Evolutionary conservation across 106 monocot genomes (phyloP), one percentile per base, ranked within the genome.

Genomic region (Acorus calamus): DNA sequence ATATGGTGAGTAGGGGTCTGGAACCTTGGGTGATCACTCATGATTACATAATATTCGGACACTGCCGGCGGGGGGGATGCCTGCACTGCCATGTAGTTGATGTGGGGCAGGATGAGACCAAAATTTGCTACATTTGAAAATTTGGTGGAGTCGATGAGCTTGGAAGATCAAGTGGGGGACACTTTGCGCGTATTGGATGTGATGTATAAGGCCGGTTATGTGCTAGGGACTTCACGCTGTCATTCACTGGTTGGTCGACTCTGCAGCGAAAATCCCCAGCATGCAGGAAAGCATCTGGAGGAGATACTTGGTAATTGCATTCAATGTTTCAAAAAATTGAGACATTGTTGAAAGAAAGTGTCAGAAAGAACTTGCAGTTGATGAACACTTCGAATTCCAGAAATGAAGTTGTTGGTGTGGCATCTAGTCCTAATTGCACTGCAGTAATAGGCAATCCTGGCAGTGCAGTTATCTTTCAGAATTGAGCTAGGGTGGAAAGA

Each of bases 241-340:
- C 47, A 61, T 60, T 46, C 70, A 14, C 77, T 88, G n/a, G 63
- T 81, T 46, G 62, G 67, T 12, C 63, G 67, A 54, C 78, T 88
- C 3, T 83, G 68, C 42, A 45, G 47, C 7, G 61, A 45, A 4
- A 56, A 69, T 62, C 47, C 13, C 3, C 14, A 13, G 4, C 63
- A 55, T 13, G 47, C 53, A 12, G 8, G 47, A 9, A 4, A 44
- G 13, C 13, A 11, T 52, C 42, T 73, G 51, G 44, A 73, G 5
- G 10, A 63, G n/a, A 63, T 72, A 28, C 28, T 28, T 28, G 28
- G 28, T 28, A 28, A 28, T 75, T 99, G 64, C 88, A 86, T 69
- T 85, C 88, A 13, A 92, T 99, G 92, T 59, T 99, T 47, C 81
- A 81, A 73, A 83, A 77, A 66, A 80, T 99, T 52, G 98, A 99